Percentiles rank a stretch among this genome's conserved stretches.
These are phyloP conservation scores for Boletus fagicola DNA, from an alignment of 768 basidiomycete species.

Conservation along the genomic window DNA sequence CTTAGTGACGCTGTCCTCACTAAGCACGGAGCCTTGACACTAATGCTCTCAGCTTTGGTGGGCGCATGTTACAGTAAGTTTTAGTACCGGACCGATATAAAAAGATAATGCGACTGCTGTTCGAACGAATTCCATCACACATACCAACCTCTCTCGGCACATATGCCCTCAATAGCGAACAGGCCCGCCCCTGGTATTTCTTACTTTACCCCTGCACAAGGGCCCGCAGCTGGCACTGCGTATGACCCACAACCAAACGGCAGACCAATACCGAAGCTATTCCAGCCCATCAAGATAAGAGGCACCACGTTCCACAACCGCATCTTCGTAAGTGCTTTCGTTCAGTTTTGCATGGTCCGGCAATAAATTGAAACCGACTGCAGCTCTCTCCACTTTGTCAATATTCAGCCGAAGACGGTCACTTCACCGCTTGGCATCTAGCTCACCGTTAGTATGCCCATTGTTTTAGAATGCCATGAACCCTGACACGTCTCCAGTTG, in stretches of 20 bases:
- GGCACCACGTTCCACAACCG: conserved; percentile 54
- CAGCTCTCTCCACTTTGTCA: conserved; percentile 59
- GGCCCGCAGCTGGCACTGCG: conserved; percentile 45
- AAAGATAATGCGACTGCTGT: neutral
- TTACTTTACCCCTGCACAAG: conserved; percentile 49
- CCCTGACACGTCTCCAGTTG: conserved; percentile 32
- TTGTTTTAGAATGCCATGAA: neutral
- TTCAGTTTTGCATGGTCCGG: neutral
- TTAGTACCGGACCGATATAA: conserved; percentile 1
- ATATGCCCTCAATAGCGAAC: conserved; percentile 29
- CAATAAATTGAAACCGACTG: neutral
- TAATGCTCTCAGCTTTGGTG: neutral
- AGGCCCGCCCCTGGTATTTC: conserved; percentile 40
- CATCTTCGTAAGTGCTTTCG: conserved; percentile 43
- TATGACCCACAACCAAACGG: conserved; percentile 40
- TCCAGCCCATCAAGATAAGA: conserved; percentile 55
- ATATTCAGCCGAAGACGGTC: conserved; percentile 56
- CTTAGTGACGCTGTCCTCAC: neutral
- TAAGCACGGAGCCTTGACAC: neutral
- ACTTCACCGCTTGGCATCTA: conserved; percentile 53
- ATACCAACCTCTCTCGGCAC: neutral
- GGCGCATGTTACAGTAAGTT: neutral
- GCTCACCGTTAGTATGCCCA: conserved; percentile 39
- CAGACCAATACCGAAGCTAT: conserved; percentile 43
- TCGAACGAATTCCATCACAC: neutral